Evolutionary conservation across 2,329 filamentous ascomycete species (phyloP), one percentile per base, ranked within the genome.

Genomic region (Harringtonia aguacate): DNA sequence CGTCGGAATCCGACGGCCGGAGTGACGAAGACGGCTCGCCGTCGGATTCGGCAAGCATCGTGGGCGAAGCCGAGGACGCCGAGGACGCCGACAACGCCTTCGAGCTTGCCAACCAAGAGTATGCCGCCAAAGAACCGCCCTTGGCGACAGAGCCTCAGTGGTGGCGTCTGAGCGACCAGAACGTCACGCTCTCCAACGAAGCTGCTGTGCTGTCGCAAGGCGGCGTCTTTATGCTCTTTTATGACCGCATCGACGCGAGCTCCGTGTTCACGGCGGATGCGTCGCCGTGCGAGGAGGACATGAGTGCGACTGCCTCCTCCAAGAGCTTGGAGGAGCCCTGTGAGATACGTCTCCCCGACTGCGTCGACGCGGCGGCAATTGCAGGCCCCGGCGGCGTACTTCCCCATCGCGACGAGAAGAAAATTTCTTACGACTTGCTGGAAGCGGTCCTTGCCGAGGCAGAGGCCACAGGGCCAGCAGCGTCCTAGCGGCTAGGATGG

Each of bases 141-240:
- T n/a, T 62, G 30, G 14, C 27, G n/a, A 15, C 53, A 22, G 52
- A 67, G 14, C 67, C 74, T 50, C 74, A 77, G 47, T 97, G 92
- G 92, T 98, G 87, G 81, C 74, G 85, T 15, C 70, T 97, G 24
- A 97, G 90, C 59, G 90, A 97, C 55, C 86, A 95, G 48, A 81
- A 84, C 49, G 89, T 97, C 8, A 77, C 71, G 48, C 71, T 76
- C 50, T 83, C 89, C 21, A 75, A 75, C 18, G 86, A 95, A 58
- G 72, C 81, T 12, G 73, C 75, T 24, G 85, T 94, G 1, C 66
- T 92, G 41, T 72, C 70, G 3, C 82, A 94, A 53, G 80, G 80
- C 0, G 87, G 86, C 2, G 90, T 89, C 0, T 97, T 97, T 58
- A 97, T 98, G 90, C 73, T 97, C 1, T 97, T 97, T 60, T 98